phyloP scores from a whole-genome alignment of 2,329 filamentous ascomycete species.

The Aspergillus ochraceoroseus region DNA sequence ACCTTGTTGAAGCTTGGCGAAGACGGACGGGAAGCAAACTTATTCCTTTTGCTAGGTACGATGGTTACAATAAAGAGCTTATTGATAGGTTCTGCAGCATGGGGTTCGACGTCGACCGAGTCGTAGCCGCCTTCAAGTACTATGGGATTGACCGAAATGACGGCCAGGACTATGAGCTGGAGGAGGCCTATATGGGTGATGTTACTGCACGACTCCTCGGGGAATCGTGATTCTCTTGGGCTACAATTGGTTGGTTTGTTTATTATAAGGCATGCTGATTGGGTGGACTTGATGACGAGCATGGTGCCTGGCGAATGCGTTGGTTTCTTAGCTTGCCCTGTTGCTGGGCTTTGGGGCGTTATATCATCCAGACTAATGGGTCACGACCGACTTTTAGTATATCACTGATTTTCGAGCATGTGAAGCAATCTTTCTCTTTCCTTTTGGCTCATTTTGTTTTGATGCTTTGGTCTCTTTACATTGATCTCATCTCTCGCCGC shows the following conservation, averaged over 20 bases:
- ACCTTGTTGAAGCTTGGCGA: no score
- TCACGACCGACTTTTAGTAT: constrained; percentile 7
- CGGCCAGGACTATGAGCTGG: constrained; percentile 77
- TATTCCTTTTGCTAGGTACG: constrained; percentile 56
- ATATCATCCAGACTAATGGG: constrained; percentile 3
- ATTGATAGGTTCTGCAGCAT: constrained; percentile 81
- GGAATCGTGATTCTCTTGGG: constrained; percentile 50
- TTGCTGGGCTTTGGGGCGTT: constrained; percentile 8
- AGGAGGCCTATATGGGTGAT: constrained; percentile 84
- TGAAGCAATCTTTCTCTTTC: neutral
- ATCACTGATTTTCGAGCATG: constrained; percentile 1
- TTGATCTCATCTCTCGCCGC: no score
- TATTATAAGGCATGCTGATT: constrained; percentile 1
- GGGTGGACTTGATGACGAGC: constrained; percentile 21
- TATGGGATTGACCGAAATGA: constrained; percentile 74
- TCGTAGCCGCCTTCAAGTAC: constrained; percentile 76
- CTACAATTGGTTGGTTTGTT: constrained; percentile 11
- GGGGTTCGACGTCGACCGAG: constrained; percentile 84
- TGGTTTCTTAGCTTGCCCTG: constrained; percentile 8
- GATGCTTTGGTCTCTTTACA: no score
- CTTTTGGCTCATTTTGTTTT: neutral
- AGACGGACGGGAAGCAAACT: no score
- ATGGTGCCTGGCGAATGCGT: constrained; percentile 33
- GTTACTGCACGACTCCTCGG: constrained; percentile 80
- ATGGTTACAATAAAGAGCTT: constrained; percentile 79